Conservation (phyloP, 140 eudicot species). For the Bidens hawaiensis region DNA sequence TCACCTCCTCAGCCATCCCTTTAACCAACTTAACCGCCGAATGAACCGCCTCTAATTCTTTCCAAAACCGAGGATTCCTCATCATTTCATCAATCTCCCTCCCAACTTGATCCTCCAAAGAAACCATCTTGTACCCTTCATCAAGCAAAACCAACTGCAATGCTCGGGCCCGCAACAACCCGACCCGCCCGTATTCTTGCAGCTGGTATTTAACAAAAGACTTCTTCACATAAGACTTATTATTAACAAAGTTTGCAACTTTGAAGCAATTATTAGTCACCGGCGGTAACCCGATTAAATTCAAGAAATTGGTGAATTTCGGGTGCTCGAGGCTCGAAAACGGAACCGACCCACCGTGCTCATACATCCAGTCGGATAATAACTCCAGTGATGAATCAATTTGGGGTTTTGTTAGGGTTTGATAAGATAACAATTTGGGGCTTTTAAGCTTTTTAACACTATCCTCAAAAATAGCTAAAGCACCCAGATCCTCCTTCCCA, state of each 20-base stretch:
- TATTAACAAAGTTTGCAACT: constrained; percentile 49
- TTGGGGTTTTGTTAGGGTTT: too few relatives aligned
- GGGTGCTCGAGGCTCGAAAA: constrained; percentile 76
- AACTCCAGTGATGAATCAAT: too few relatives aligned
- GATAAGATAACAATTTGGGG: too few relatives aligned
- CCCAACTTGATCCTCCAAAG: constrained; percentile 60
- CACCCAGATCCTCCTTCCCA: too few relatives aligned
- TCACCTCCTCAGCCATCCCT: too few relatives aligned
- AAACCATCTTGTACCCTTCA: constrained; percentile 52
- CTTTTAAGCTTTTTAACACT: too few relatives aligned
- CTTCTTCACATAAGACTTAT: constrained; percentile 41
- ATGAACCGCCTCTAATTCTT: constrained; percentile 70
- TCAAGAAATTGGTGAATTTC: constrained; percentile 56
- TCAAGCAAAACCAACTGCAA: constrained; percentile 65
- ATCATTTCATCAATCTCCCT: constrained; percentile 72
- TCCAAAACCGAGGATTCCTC: constrained; percentile 70
- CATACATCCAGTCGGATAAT: too few relatives aligned
- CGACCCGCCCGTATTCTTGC: constrained; percentile 63
- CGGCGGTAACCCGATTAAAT: constrained; percentile 58
- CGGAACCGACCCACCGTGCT: constrained; percentile 68
- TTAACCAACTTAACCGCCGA: constrained; percentile 64
- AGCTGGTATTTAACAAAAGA: constrained; percentile 58
- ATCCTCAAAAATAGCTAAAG: too few relatives aligned
- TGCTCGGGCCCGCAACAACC: constrained; percentile 57
- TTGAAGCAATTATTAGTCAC: constrained; percentile 52